phyloP scores from a whole-genome alignment of 2,329 filamentous ascomycete species.

The Beauveria varroae region DNA sequence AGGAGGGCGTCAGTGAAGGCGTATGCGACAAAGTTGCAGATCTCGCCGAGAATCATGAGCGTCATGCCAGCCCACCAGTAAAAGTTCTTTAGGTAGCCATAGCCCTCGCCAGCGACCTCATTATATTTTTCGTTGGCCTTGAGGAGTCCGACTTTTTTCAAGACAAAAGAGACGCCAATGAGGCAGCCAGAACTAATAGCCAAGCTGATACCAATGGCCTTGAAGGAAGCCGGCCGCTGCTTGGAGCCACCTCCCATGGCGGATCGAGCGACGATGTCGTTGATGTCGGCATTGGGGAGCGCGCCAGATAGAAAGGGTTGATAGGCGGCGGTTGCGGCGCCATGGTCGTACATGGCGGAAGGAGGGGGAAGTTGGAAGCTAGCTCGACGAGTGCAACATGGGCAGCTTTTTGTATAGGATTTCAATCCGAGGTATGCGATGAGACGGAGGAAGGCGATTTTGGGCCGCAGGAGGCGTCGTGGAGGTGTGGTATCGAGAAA shows the following conservation, averaged over 20 bases:
- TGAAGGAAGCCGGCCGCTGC: conserved; percentile 54
- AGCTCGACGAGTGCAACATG: conserved; percentile 3
- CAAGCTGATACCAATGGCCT: conserved; percentile 76
- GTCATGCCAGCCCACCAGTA: conserved; percentile 97
- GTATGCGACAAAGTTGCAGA: conserved; percentile 96
- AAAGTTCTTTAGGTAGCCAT: conserved; percentile 90
- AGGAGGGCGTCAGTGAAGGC: conserved; percentile 94
- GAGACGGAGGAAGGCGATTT: background rate
- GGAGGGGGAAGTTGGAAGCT: background rate
- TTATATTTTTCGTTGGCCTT: conserved; percentile 95
- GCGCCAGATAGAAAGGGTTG: background rate
- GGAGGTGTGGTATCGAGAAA: background rate
- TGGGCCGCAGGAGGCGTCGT: background rate
- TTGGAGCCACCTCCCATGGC: background rate
- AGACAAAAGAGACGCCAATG: conserved; percentile 88
- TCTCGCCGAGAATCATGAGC: conserved; percentile 92
- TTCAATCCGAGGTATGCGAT: background rate
- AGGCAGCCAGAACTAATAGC: conserved; percentile 84
- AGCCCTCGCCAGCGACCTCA: conserved; percentile 90
- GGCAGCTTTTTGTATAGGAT: background rate
- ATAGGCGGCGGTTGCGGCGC: conserved; percentile 2
- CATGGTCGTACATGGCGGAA: conserved; percentile 7
- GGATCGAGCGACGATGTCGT: background rate
- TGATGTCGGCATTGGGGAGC: background rate
- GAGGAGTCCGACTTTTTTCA: conserved; percentile 89